phyloP scores from a whole-genome alignment of 495 filamentous ascomycete genomes.

The Lasiosphaeria ovina region DNA sequence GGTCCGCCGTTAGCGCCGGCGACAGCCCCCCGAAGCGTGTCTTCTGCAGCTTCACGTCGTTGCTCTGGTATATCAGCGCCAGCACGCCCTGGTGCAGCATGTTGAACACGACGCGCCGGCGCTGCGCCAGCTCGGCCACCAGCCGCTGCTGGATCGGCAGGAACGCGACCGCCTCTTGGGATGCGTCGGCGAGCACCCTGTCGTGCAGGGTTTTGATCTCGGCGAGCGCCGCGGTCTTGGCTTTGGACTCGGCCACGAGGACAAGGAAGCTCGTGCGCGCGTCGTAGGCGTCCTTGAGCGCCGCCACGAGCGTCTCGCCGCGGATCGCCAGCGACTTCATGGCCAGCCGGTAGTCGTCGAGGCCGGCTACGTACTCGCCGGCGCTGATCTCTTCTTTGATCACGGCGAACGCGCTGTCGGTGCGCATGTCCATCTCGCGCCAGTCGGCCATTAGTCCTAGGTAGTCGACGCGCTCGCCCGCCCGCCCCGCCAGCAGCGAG shows the following conservation, averaged over 20 bases:
- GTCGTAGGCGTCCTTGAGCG: conserved; percentile 3
- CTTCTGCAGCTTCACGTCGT: conserved; percentile 6
- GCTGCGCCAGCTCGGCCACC: conserved; percentile 1
- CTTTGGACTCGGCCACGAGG: not conserved
- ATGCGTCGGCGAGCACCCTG: not conserved
- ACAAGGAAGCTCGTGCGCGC: conserved; percentile 1
- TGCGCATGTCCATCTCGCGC: conserved; percentile 6
- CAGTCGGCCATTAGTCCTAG: not conserved
- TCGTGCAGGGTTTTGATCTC: conserved; percentile 4
- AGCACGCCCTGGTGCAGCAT: conserved; percentile 6
- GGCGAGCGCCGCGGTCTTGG: not conserved
- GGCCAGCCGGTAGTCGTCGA: conserved; percentile 8
- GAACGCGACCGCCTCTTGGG: conserved; percentile 2
- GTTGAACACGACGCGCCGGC: conserved; percentile 2
- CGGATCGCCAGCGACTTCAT: conserved; percentile 6
- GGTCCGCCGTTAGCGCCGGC: not conserved
- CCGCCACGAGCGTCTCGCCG: conserved; percentile 2
- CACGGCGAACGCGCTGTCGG: conserved; percentile 1
- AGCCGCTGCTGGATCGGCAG: conserved; percentile 3
- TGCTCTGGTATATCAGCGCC: not conserved
- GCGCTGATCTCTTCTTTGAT: conserved; percentile 5
- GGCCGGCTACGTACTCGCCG: not conserved
- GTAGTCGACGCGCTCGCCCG: conserved; percentile 5
- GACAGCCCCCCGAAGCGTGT: not conserved
- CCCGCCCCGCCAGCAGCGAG: not conserved